Base-by-base conservation (phyloP, 352 stramenopile genomes). In the Thalassiosira livingstoniorum region DNA sequence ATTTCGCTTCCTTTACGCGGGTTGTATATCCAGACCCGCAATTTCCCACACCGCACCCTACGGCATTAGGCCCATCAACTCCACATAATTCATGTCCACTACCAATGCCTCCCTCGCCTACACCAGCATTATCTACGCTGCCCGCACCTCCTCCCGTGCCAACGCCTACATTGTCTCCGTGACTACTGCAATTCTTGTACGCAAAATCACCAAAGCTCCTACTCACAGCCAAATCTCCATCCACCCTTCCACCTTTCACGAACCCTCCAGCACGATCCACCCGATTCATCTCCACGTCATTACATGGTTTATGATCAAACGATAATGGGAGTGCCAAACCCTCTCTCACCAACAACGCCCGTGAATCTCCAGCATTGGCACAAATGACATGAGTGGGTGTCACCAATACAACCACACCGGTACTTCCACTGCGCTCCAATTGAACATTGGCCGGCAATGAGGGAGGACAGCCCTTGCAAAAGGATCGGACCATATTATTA, bases 301-400 rank as follows among this genome's bases (percentile, higher is more conserved):
- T 91, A 54, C 71, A 78, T 10, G 94, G 94, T 69, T 96, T 97
- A 60, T 97, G 94, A 86, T 97, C 94, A 70, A 94, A 93, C 55
- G 79, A 90, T 5, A 94, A 55, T 5, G 90, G 88, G 15, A 93
- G 29, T 7, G 78, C 81, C 5, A 47, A 34, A 27, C 85, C 83
- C 45, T 69, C 62, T 29, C 83, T 64, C 43, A 83, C 53, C 78
- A 96, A 54, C 67, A 95, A 82, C 35, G 86, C 87, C 47, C 94
- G 74, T 15, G 93, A 97, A 86, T 97, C 95, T 42, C 95, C 95
- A 13, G 94, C 92, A 88, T 97, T 97, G 45, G 92, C 92, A 81
- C 94, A 95, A 32, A 97, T 80, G 31, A 97, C 92, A 63, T 95
- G 90, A 13, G 77, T 88, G 0, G 94, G 92, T 37, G 93, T 97